Evolutionary conservation across 495 filamentous ascomycete species (phyloP).

Genomic region (Pyrenula massariospora): DNA sequence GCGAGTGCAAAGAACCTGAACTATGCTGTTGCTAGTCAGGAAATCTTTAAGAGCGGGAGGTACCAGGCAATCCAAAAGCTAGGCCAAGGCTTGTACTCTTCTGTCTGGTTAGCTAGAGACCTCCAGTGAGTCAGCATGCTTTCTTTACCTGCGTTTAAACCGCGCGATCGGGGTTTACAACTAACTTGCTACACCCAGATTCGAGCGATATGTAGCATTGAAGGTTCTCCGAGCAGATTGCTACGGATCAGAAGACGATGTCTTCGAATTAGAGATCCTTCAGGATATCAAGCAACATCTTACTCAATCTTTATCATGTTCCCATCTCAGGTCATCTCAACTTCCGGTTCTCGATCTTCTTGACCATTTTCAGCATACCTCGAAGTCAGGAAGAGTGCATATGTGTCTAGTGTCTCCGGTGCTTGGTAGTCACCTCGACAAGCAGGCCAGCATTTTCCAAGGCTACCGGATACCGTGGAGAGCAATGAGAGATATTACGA

Average conservation of each 20-base stretch:
- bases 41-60: too few relatives aligned
- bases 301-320: too few relatives aligned
- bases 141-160: too few relatives aligned
- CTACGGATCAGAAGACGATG: slow-evolving; percentile 13
- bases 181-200: too few relatives aligned
- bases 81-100: too few relatives aligned
- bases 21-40: too few relatives aligned
- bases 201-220: slow-evolving; percentile 14
- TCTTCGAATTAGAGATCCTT: slow-evolving; percentile 16
- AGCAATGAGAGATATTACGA: slow-evolving; percentile 73
- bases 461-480: slow-evolving; percentile 41
- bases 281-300: too few relatives aligned
- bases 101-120: too few relatives aligned
- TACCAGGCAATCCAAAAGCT: too few relatives aligned
- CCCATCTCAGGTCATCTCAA: slow-evolving; percentile 33
- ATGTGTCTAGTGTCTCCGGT: slow-evolving; percentile 21
- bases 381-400: slow-evolving; percentile 14
- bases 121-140: too few relatives aligned
- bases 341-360: slow-evolving; percentile 17
- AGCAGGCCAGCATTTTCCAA: slow-evolving; percentile 2
- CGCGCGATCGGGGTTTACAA: too few relatives aligned
- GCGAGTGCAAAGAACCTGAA: too few relatives aligned
- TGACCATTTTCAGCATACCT: slow-evolving; percentile 18
- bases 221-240: slow-evolving; percentile 23
- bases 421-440: slow-evolving; percentile 15